Conservation (phyloP, 108 stramenopile genomes). For the Schizochytrium sp. region DNA sequence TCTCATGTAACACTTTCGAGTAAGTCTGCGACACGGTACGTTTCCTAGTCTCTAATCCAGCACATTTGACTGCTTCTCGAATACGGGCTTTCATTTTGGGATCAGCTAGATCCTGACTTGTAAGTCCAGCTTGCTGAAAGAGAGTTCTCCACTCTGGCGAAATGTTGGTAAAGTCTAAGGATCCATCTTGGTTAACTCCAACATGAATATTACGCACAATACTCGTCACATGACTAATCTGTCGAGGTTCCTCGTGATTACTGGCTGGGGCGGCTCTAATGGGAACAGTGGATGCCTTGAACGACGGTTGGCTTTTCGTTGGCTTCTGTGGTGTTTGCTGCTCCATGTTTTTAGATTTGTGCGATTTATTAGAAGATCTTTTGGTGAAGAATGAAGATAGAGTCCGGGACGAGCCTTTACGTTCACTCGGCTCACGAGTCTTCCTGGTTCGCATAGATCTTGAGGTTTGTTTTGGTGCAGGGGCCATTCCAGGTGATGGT, state of each 20-base stretch:
- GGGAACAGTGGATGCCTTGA: no score
- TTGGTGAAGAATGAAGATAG: no score
- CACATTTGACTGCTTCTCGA: neutral
- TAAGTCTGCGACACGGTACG: slow-evolving; percentile 27
- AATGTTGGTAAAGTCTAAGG: neutral
- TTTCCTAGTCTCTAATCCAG: neutral
- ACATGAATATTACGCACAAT: neutral
- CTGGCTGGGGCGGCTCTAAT: neutral
- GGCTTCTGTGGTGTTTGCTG: no score
- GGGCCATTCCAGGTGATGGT: no score
- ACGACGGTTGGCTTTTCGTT: no score
- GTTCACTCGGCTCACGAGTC: no score
- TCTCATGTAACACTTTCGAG: neutral
- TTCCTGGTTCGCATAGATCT: no score
- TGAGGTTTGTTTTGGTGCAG: no score
- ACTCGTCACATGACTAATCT: neutral
- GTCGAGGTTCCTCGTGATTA: neutral
- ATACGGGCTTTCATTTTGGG: neutral
- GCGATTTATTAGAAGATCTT: no score
- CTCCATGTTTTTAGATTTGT: no score
- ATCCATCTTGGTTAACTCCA: slow-evolving; percentile 13
- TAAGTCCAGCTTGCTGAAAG: neutral
- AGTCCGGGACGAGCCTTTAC: no score
- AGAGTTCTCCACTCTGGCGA: slow-evolving; percentile 28
- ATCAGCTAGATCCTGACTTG: neutral